phyloP scores from a whole-genome alignment of 1,284 basidiomycete genomes.

The Cerrena zonata region DNA sequence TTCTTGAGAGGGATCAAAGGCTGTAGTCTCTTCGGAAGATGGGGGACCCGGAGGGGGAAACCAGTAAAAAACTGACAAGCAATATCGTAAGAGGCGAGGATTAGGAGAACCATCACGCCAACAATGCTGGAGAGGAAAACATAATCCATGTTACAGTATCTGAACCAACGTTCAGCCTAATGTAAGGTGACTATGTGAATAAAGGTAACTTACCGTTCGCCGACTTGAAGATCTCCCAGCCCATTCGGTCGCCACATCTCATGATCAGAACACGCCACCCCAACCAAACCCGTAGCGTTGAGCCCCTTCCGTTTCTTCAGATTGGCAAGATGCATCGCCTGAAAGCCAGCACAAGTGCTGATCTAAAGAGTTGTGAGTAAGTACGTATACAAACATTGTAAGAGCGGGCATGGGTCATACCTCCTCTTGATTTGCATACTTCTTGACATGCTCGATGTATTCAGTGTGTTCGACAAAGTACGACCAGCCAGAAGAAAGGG shows the following conservation, averaged over 20 bases:
- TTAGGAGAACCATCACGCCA: no score
- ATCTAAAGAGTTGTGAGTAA: constrained; percentile 21
- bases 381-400: constrained; percentile 14
- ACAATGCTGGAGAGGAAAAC: no score
- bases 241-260: no score
- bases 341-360: no score
- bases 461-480: not conserved
- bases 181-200: not conserved
- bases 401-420: constrained; percentile 14
- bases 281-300: no score
- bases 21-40: constrained; percentile 1
- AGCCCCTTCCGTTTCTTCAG: constrained; percentile 17
- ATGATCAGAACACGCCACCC: no score
- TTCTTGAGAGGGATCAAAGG: constrained; percentile 4
- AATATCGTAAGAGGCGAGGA: constrained; percentile 22
- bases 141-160: constrained; percentile 17
- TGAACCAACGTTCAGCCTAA: not conserved
- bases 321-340: constrained; percentile 20
- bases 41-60: constrained; percentile 4
- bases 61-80: constrained; percentile 23
- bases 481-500: no score
- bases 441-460: no score
- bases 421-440: constrained; percentile 16
- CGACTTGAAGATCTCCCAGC: constrained; percentile 22
- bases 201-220: constrained; percentile 20